Evolutionary conservation across 257 asterid genomes (phyloP).

Genomic region (Prunella vulgaris): DNA sequence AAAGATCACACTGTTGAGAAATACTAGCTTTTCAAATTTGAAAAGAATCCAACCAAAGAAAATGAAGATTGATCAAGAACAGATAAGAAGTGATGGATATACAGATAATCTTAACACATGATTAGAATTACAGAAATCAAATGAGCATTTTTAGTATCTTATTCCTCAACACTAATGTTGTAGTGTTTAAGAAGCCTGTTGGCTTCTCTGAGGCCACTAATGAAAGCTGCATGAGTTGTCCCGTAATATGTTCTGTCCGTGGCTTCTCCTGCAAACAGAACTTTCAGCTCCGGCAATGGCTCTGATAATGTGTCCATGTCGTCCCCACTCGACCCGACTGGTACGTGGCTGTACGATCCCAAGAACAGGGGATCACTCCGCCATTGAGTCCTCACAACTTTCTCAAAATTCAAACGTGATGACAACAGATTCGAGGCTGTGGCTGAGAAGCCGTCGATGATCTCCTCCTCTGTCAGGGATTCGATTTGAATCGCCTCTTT

Average conservation of each 20-base stretch:
- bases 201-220: constrained; percentile 86
- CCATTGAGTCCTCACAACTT: constrained; percentile 62
- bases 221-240: constrained; percentile 83
- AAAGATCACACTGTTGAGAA: too few relatives aligned
- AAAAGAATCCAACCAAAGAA: too few relatives aligned
- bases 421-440: constrained; percentile 37
- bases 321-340: constrained; percentile 69
- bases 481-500: constrained; percentile 72
- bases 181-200: constrained; percentile 75
- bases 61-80: too few relatives aligned
- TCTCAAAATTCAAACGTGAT: constrained; percentile 25
- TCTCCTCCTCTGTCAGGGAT: constrained; percentile 48
- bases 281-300: constrained; percentile 67
- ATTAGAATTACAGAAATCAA: too few relatives aligned
- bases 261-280: constrained; percentile 89
- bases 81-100: too few relatives aligned
- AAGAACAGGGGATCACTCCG: constrained; percentile 72
- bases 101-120: too few relatives aligned
- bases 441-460: constrained; percentile 45
- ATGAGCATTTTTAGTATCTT: neutral
- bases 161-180: constrained; percentile 11
- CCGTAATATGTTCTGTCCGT: constrained; percentile 67
- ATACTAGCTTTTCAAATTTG: too few relatives aligned
- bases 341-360: constrained; percentile 77
- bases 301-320: constrained; percentile 74